Base-by-base conservation (phyloP, 2,329 filamentous ascomycete species). In the Nannizzia gypsea region DNA sequence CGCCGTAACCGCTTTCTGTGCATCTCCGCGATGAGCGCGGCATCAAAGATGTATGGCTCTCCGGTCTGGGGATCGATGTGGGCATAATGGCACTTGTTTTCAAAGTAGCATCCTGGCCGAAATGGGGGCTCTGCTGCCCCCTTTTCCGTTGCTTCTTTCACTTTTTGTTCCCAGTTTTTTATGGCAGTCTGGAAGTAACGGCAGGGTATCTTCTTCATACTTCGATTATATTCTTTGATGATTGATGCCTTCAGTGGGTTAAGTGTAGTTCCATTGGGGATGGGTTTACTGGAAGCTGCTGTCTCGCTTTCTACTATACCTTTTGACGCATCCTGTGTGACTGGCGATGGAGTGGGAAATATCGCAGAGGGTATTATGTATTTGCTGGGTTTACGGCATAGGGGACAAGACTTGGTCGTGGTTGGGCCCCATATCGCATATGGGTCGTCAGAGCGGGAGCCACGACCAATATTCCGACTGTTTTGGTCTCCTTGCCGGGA, bases 1-100 rank as follows among this genome's bases (percentile, higher is more conserved):
- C 31, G 54, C 26, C 8, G 15, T 6, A 8, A 20, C 9, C 36
- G 54, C n/a, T 20, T 36, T n/a, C 9, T 11, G 6, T 36, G 1
- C 6, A 56, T 11, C 20, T 56, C 54, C 6, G n/a, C n/a, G 17
- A 52, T 52, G 22, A n/a, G 48, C 4, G 4, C 13, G 13, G 13
- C 3, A 6, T 28, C 26, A 54, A 66, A 66, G 6, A 58, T 59
- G 31, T 66, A 63, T 8, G 63, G 64, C n/a, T 50, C 22, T 1
- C 60, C 52, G 0, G 64, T 64, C 34, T 48, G 20, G 13, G 64
- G 64, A 34, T 64, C 20, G 22, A 59, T 60, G 50, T 70, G 68
- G 38, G 63, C 61, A 56, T 69, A 70, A 57, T 70, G 68, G 57
- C 68, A 70, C 17, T 68, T 60, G 26, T 70, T 70, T 15, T 64